These are phyloP conservation scores for Colletotrichum kahawae DNA, from an alignment of 2,329 filamentous ascomycete genomes.

Conservation along the genomic window DNA sequence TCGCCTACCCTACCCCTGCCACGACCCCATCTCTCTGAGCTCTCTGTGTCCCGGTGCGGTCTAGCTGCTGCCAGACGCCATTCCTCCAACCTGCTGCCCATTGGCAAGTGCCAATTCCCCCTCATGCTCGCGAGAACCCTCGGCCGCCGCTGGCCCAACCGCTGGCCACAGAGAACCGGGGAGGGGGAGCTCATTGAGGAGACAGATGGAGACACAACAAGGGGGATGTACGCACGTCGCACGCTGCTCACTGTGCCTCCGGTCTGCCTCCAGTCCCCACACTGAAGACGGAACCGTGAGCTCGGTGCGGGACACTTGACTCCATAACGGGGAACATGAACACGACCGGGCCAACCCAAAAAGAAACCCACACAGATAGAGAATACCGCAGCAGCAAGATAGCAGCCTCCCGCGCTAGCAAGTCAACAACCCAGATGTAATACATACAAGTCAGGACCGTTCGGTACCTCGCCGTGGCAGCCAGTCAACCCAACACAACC, in stretches of 20 bases:
- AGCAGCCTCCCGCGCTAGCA: neutral
- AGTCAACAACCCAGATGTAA: neutral
- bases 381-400: neutral
- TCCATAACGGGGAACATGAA: neutral
- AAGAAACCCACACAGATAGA: neutral
- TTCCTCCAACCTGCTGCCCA: neutral
- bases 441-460: constrained; percentile 4
- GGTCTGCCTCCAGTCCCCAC: neutral
- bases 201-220: neutral
- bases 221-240: neutral
- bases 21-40: neutral
- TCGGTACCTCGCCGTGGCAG: neutral
- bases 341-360: neutral
- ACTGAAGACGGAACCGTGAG: neutral
- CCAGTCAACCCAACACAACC: constrained; percentile 2
- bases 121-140: neutral
- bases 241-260: neutral
- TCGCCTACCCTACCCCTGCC: neutral
- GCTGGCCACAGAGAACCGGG: neutral
- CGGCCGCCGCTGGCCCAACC: neutral
- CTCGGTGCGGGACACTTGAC: neutral
- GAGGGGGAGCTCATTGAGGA: neutral
- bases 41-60: neutral
- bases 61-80: neutral
- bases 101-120: neutral